phyloP scores from a whole-genome alignment of 2,329 filamentous ascomycete species.

The Aureobasidium musti region DNA sequence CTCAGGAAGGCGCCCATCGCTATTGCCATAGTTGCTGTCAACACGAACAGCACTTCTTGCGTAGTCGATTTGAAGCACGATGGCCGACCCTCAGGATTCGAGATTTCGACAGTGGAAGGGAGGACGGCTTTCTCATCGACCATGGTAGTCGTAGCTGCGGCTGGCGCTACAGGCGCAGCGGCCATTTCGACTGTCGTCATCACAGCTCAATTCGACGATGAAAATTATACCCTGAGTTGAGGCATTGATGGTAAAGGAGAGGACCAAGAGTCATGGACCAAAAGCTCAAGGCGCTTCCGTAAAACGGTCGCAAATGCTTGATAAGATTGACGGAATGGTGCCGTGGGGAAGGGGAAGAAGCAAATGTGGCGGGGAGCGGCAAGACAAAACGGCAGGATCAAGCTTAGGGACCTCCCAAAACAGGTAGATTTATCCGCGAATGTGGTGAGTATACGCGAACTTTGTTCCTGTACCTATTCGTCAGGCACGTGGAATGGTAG shows the following conservation, averaged over 20 bases:
- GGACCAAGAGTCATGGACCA: not conserved
- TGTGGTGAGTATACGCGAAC: not conserved
- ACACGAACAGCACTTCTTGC: conserved; percentile 65
- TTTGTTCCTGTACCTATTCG: not conserved
- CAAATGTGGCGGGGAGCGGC: conserved; percentile 17
- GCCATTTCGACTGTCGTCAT: conserved; percentile 21
- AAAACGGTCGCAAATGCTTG: conserved; percentile 4
- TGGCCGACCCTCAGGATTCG: conserved; percentile 46
- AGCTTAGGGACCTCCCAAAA: not conserved
- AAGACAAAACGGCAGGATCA: conserved; percentile 14
- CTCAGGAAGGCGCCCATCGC: conserved; percentile 62
- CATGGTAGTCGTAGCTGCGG: not conserved
- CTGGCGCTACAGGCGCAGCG: conserved; percentile 11
- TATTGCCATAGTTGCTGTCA: conserved; percentile 67
- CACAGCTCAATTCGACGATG: not conserved
- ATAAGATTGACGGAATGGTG: conserved; percentile 20
- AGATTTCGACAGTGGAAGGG: not conserved
- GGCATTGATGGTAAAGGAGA: conserved; percentile 1
- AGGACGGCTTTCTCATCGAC: conserved; percentile 3
- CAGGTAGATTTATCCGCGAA: conserved; percentile 9
- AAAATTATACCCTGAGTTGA: not conserved
- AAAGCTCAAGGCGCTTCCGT: not conserved
- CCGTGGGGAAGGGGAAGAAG: conserved; percentile 12
- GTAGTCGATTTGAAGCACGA: conserved; percentile 63
- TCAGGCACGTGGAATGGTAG: conserved; percentile 7